A percentile compares a stretch with the other conserved stretches of the same genome.
Evolutionary conservation across 768 basidiomycete genomes (phyloP).

Genomic region (Lactarius pseudohatsudake): DNA sequence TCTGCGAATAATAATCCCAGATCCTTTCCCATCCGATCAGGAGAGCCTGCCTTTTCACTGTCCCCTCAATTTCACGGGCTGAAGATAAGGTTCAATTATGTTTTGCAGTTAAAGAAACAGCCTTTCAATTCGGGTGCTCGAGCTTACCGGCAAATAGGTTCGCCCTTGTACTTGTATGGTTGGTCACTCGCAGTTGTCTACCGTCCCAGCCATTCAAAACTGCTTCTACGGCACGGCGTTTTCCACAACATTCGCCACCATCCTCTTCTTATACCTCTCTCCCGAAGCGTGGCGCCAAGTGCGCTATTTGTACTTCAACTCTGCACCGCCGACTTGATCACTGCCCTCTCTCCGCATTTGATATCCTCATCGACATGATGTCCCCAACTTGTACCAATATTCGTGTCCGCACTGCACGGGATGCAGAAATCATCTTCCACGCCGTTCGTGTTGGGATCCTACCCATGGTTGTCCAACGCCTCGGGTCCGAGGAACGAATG

Average conservation of each 20-base stretch:
- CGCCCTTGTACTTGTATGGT: conserved; percentile 30
- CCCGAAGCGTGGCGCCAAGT: conserved; percentile 21
- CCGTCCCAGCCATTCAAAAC: conserved; percentile 13
- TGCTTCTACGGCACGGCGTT: conserved; percentile 22
- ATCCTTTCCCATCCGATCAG: conserved; percentile 29
- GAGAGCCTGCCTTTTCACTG: conserved; percentile 25
- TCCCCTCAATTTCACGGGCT: conserved; percentile 26
- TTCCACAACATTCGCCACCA: conserved; percentile 14
- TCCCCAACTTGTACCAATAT: conserved; percentile 38
- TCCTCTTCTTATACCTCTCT: conserved; percentile 16
- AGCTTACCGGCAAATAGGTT: conserved; percentile 25
- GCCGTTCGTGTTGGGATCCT: conserved; percentile 37
- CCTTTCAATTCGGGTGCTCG: conserved; percentile 29
- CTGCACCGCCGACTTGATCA: conserved; percentile 26
- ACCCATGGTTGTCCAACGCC: conserved; percentile 41
- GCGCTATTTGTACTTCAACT: conserved; percentile 23
- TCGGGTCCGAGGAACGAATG: conserved; percentile 42
- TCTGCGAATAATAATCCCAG: conserved; percentile 22
- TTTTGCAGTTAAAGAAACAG: conserved; percentile 34
- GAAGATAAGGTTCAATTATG: conserved; percentile 31
- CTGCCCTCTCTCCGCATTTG: conserved; percentile 16
- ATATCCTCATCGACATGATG: conserved; percentile 33
- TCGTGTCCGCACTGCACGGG: conserved; percentile 39
- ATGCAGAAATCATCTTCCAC: conserved; percentile 43
- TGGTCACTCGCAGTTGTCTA: conserved; percentile 20